These are phyloP conservation scores for Cardamine resedifolia DNA, from an alignment of 345 rosid genomes.

Conservation along the genomic window DNA sequence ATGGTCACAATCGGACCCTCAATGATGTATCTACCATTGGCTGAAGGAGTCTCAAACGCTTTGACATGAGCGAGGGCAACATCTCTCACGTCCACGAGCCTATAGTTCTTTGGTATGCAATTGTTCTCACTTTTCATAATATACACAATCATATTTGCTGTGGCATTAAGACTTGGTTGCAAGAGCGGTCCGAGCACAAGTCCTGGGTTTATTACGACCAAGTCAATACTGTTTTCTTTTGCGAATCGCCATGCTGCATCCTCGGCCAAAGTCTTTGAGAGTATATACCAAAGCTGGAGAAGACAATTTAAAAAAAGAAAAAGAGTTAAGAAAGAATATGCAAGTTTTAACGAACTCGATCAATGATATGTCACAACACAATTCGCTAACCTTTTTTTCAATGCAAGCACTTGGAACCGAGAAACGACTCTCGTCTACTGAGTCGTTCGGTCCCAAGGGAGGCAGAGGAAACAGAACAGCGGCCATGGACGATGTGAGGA, in stretches of 20 bases:
- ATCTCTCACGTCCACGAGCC: conserved; percentile 54
- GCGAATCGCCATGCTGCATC: conserved; percentile 46
- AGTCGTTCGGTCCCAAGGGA: conserved; percentile 31
- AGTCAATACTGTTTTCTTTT: conserved; percentile 38
- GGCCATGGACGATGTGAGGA: conserved; percentile 51
- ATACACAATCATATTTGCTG: conserved; percentile 17
- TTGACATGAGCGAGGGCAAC: conserved; percentile 50
- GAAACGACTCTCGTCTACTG: conserved; percentile 48
- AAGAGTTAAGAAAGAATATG: not conserved
- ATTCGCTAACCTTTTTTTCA: conserved; percentile 26
- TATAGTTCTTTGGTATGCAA: not conserved
- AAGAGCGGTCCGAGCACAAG: conserved; percentile 44
- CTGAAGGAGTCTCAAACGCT: conserved; percentile 48
- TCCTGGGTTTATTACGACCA: conserved; percentile 46
- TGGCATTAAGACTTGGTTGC: conserved; percentile 41
- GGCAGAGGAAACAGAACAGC: conserved; percentile 31
- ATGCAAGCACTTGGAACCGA: conserved; percentile 40
- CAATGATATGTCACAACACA: not conserved
- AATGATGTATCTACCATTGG: conserved; percentile 44
- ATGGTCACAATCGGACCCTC: conserved; percentile 30
- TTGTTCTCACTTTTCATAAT: conserved; percentile 28
- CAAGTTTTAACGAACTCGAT: not conserved
- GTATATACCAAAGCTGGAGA: conserved; percentile 42
- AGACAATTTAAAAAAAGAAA: too few species aligned
- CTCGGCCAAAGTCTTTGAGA: conserved; percentile 52